Conservation (phyloP, 495 filamentous ascomycete genomes). For the Penicillium maclennaniae region DNA sequence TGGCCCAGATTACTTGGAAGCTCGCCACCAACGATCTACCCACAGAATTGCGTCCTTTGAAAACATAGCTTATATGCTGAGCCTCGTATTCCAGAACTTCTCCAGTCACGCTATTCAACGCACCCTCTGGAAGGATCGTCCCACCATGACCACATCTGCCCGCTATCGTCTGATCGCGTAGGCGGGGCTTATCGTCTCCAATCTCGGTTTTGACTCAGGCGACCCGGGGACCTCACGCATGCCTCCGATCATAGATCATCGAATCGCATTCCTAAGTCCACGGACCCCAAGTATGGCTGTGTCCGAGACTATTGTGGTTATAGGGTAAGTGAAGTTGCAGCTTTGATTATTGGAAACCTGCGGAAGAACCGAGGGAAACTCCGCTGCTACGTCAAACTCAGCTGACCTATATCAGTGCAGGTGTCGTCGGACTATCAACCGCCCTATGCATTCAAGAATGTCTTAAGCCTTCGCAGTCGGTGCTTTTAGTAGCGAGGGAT, state of each 20-base stretch:
- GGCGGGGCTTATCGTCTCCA: conserved; percentile 18
- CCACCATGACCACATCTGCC: conserved; percentile 2
- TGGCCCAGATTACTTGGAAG: too few species aligned
- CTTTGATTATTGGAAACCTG: background rate
- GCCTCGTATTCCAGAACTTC: background rate
- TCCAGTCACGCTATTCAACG: background rate
- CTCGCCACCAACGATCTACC: background rate
- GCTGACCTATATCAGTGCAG: conserved; percentile 43
- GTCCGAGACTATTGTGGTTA: conserved; percentile 41
- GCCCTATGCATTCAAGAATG: conserved; percentile 48
- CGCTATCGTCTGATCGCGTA: conserved; percentile 16
- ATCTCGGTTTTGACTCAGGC: conserved; percentile 7
- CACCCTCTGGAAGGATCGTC: background rate
- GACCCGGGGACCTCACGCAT: background rate
- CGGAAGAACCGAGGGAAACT: too few species aligned
- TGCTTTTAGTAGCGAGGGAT: conserved; percentile 55
- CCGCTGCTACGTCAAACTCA: background rate
- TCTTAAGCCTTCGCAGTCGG: conserved; percentile 29
- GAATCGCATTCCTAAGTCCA: background rate
- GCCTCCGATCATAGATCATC: too few species aligned
- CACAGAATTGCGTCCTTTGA: background rate
- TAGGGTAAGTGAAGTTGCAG: conserved; percentile 32
- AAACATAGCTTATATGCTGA: background rate
- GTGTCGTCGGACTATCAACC: conserved; percentile 54
- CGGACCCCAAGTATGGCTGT: conserved; percentile 13